phyloP scores from a whole-genome alignment of 371 early-diverging fungal genomes.

The Rhizomucor pusillus region DNA sequence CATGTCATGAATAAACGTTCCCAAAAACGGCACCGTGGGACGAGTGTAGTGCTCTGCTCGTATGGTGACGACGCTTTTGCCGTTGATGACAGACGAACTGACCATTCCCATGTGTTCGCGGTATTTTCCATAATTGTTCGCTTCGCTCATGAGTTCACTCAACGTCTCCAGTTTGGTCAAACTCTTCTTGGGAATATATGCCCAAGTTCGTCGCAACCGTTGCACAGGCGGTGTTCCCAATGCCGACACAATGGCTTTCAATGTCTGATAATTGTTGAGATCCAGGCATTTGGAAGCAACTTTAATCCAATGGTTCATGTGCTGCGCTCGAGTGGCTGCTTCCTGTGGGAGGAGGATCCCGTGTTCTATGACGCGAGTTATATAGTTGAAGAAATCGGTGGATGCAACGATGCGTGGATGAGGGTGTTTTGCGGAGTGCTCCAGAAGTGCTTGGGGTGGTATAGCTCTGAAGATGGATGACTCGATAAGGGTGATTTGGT shows the following conservation, averaged over 20 bases:
- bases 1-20: constrained; percentile 77
- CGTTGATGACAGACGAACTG: constrained; percentile 28
- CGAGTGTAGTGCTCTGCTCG: constrained; percentile 47
- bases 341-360: constrained; percentile 64
- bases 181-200: constrained; percentile 67
- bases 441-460: constrained; percentile 59
- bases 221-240: constrained; percentile 75
- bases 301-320: constrained; percentile 75
- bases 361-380: constrained; percentile 74
- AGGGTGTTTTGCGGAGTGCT: constrained; percentile 68
- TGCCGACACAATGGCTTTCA: constrained; percentile 74
- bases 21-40: constrained; percentile 77
- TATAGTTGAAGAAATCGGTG: constrained; percentile 82
- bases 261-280: constrained; percentile 71
- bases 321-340: constrained; percentile 62
- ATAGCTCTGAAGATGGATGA: constrained; percentile 68
- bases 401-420: constrained; percentile 69
- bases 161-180: constrained; percentile 57
- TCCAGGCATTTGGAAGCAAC: constrained; percentile 64
- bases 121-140: constrained; percentile 70
- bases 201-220: constrained; percentile 77
- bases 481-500: constrained; percentile 73
- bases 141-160: constrained; percentile 66
- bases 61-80: constrained; percentile 29
- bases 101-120: constrained; percentile 64